phyloP scores from a whole-genome alignment of 805 yeast genomes.

The Zygoascus biomembranicola region DNA sequence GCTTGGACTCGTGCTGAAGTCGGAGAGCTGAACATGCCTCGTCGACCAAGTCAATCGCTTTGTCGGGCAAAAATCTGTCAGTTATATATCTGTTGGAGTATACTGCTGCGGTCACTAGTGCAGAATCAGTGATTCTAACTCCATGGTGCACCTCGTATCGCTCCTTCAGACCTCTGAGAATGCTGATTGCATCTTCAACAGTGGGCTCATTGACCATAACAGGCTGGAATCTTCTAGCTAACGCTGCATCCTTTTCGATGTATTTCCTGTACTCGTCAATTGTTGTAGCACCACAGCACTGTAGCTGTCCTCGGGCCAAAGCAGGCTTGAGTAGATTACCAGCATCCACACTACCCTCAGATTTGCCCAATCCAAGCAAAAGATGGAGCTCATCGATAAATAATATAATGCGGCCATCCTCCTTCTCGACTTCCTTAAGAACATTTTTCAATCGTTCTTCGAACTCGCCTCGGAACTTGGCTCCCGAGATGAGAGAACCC shows the following conservation, averaged over 20 bases:
- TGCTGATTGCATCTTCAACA: slow-evolving; percentile 85
- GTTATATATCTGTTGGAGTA: slow-evolving; percentile 85
- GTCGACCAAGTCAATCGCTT: slow-evolving; percentile 93
- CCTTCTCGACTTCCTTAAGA: slow-evolving; percentile 73
- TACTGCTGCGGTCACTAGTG: slow-evolving; percentile 88
- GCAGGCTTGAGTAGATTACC: slow-evolving; percentile 90
- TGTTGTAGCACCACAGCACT: slow-evolving; percentile 96
- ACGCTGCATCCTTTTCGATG: slow-evolving; percentile 93
- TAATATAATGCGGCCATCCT: slow-evolving; percentile 65
- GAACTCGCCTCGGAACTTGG: slow-evolving; percentile 93
- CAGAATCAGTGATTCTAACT: slow-evolving; percentile 86
- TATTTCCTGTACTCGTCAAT: slow-evolving; percentile 86
- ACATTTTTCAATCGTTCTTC: slow-evolving; percentile 82
- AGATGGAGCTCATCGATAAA: slow-evolving; percentile 90
- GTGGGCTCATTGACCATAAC: slow-evolving; percentile 81
- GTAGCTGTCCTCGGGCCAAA: slow-evolving; percentile 82
- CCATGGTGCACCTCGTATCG: slow-evolving; percentile 97
- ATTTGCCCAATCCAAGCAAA: slow-evolving; percentile 82
- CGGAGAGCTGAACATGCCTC: slow-evolving; percentile 95
- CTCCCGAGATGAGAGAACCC: slow-evolving; percentile 87
- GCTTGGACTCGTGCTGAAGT: slow-evolving; percentile 93
- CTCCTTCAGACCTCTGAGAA: slow-evolving; percentile 87
- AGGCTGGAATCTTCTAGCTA: slow-evolving; percentile 89
- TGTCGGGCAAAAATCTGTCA: slow-evolving; percentile 88
- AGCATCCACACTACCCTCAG: slow-evolving; percentile 94